Base-by-base conservation (phyloP, 495 filamentous ascomycete genomes). In the Penicillium desertorum region DNA sequence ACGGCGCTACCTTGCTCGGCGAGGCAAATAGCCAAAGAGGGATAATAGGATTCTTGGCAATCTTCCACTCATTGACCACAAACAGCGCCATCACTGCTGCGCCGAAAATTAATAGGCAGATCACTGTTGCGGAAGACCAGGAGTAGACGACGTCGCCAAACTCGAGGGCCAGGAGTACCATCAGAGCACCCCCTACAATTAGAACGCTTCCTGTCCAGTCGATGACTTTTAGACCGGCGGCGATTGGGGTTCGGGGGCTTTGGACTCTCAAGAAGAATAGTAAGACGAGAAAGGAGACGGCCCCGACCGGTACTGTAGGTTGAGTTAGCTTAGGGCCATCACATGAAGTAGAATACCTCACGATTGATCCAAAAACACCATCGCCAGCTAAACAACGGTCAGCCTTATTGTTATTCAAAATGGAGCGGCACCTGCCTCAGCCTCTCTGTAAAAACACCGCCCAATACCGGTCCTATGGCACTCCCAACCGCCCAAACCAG, bases 31-130 rank as follows among this genome's bases (percentile, higher is more conserved):
- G 70, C 0, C 73, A 69, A 34, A 90, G 65, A 0, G 90, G 90
- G 66, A 90, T 87, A 44, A 92, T 72, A 8, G 90, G 89, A 55
- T 84, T 82, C 41, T 79, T 78, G 51, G 88, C 88, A 9, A 88
- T 51, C 61, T 84, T 84, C 79, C 76, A 81, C 67, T 93, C 88
- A 66, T 83, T 78, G 12, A 86, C 12, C 51, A 82, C 63, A 71
- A 91, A 94, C 19, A 89, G 47, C 5, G 56, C 73, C 10, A 83
- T 68, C 12, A 75, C 75, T 4, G 85, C 32, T 23, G 81, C 17
- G 3, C 89, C 88, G 65, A 91, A 89, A 14, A 91, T 72, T 32
- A 93, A 71, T 29, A 92, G 75, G 68, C 88, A 89, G 85, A 45
- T 25, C 17, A 45, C 43, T 22, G 17, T 45, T 17, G 43, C 70